These are phyloP conservation scores for Cymbidium sinense DNA, from an alignment of 106 monocot genomes.

Conservation along the genomic window DNA sequence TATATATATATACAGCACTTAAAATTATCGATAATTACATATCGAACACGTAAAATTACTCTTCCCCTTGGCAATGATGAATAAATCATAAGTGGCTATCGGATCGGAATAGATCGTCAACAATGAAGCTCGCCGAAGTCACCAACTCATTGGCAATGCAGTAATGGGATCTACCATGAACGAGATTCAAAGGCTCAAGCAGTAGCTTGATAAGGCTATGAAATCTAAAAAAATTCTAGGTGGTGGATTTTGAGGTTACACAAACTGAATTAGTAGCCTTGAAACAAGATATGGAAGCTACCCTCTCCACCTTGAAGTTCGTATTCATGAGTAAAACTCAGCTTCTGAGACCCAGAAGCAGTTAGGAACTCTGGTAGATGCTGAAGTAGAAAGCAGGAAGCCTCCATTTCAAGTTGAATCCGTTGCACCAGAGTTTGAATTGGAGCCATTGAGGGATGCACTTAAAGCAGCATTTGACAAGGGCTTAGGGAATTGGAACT, in stretches of 20 bases:
- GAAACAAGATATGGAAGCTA: constrained; percentile 37
- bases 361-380: constrained; percentile 24
- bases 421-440: constrained; percentile 1
- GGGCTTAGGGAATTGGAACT: constrained; percentile 15
- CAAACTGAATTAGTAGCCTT: constrained; percentile 23
- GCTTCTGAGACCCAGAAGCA: constrained; percentile 47
- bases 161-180: constrained; percentile 47
- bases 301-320: constrained; percentile 26
- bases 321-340: constrained; percentile 26
- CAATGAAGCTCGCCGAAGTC: no score
- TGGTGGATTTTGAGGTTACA: constrained; percentile 23
- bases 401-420: neutral
- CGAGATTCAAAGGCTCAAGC: constrained; percentile 66
- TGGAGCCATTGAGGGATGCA: constrained; percentile 32
- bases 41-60: no score
- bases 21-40: no score
- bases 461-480: constrained; percentile 39
- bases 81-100: no score
- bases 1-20: no score
- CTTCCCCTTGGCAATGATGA: no score
- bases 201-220: constrained; percentile 41
- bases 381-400: neutral
- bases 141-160: constrained; percentile 42
- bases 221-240: constrained; percentile 26
- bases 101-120: no score